Evolutionary conservation across 2,329 filamentous ascomycete species (phyloP).

Genomic region (Nigrospora osmanthi): DNA sequence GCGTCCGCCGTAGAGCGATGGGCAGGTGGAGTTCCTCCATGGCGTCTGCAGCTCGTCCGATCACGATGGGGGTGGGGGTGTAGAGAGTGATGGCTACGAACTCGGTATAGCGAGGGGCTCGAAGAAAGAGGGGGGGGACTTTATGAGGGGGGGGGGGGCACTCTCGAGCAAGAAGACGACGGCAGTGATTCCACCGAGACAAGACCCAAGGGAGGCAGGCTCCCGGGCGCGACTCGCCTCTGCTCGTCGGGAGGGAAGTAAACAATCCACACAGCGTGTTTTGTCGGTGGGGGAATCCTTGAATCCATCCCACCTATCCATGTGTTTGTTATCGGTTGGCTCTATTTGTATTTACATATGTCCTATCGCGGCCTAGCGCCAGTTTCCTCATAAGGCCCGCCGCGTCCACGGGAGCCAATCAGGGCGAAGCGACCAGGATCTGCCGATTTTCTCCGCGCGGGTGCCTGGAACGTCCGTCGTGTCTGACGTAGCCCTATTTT

Average conservation of each 20-base stretch:
- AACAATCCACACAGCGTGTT: conserved; percentile 6
- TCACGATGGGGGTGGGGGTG: neutral
- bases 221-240: neutral
- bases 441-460: too few relatives aligned
- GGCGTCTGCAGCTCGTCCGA: neutral
- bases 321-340: too few relatives aligned
- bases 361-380: conserved; percentile 29
- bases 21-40: conserved; percentile 37
- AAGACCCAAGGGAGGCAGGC: neutral
- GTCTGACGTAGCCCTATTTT: too few relatives aligned
- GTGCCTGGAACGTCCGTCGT: too few relatives aligned
- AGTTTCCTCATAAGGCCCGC: conserved; percentile 8
- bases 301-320: conserved; percentile 4
- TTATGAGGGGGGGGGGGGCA: too few relatives aligned
- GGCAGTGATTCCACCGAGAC: neutral
- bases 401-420: conserved; percentile 13
- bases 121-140: too few relatives aligned
- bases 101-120: neutral
- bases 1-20: conserved; percentile 46
- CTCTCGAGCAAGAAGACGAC: neutral
- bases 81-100: neutral
- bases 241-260: neutral
- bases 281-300: neutral
- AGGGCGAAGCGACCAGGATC: neutral
- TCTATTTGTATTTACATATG: conserved; percentile 36